A percentile compares a stretch with the other conserved stretches of the same genome.
Conservation (phyloP, 352 stramenopile genomes). For the Phytophthora chlamydospora region DNA sequence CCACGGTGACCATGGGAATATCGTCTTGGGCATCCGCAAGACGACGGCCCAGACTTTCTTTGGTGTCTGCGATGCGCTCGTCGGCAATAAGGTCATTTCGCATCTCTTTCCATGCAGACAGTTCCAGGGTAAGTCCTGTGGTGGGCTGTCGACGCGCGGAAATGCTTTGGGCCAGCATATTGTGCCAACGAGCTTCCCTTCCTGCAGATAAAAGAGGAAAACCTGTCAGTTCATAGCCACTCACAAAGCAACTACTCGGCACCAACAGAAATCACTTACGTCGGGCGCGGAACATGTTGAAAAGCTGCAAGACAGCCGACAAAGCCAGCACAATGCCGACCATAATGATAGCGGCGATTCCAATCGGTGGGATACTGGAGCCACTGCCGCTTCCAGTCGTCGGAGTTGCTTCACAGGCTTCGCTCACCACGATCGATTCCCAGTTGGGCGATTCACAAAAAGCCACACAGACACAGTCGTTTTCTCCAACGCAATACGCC, state of each 20-base stretch:
- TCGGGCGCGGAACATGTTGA: conserved; percentile 31
- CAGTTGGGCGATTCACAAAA: conserved; percentile 60
- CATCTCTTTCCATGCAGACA: conserved; percentile 66
- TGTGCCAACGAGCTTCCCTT: conserved; percentile 27
- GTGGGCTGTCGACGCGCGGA: conserved; percentile 25
- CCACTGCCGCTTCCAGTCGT: conserved; percentile 1
- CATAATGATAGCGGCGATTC: conserved; percentile 36
- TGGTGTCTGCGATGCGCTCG: conserved; percentile 47
- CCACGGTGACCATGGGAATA: conserved; percentile 34
- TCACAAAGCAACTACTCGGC: not conserved
- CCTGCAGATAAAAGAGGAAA: conserved; percentile 9
- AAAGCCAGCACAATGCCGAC: conserved; percentile 37
- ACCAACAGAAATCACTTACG: conserved; percentile 29
- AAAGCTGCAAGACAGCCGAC: conserved; percentile 33
- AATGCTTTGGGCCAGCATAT: conserved; percentile 27
- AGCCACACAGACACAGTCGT: conserved; percentile 57
- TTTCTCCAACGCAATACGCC: conserved; percentile 48
- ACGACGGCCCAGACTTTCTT: conserved; percentile 22
- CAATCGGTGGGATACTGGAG: conserved; percentile 34
- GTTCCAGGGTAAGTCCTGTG: conserved; percentile 43
- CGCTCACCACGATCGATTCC: conserved; percentile 39
- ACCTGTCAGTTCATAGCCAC: too few species aligned
- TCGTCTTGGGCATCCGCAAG: conserved; percentile 20
- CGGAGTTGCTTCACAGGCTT: conserved; percentile 43
- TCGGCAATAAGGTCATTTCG: conserved; percentile 53